Evolutionary conservation across 345 rosid species (phyloP).

Genomic region (Populus ilicifolia): DNA sequence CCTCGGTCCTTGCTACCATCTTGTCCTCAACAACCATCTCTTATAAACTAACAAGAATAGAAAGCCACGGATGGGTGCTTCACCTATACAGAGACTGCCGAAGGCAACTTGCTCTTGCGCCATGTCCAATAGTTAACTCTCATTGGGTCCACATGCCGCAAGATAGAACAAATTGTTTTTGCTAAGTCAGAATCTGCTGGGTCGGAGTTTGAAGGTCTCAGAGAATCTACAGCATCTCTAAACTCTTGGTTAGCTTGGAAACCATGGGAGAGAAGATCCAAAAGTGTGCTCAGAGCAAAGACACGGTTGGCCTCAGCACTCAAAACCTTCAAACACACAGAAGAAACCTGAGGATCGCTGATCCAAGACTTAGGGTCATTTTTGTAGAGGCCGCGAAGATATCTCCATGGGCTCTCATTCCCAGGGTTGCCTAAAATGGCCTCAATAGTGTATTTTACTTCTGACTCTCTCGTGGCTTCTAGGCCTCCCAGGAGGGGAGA

Average conservation of each 20-base stretch:
- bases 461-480: constrained; percentile 64
- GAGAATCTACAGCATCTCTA: constrained; percentile 46
- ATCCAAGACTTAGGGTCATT: constrained; percentile 45
- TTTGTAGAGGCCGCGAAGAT: constrained; percentile 76
- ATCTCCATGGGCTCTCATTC: constrained; percentile 91
- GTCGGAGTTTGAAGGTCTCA: constrained; percentile 36
- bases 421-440: constrained; percentile 56
- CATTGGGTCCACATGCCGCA: constrained; percentile 58
- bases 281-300: constrained; percentile 62
- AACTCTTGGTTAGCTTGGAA: constrained; percentile 57
- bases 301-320: constrained; percentile 40
- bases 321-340: constrained; percentile 60
- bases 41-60: not conserved
- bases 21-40: not conserved
- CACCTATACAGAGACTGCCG: not conserved
- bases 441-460: constrained; percentile 59
- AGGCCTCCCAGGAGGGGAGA: constrained; percentile 72
- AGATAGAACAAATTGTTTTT: constrained; percentile 47
- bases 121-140: constrained; percentile 78
- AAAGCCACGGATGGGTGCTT: not conserved
- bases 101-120: constrained; percentile 58
- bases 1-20: not conserved
- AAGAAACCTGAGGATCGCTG: constrained; percentile 51
- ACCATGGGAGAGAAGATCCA: constrained; percentile 77
- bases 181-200: constrained; percentile 45